Evolutionary conservation across 106 monocot genomes (phyloP), one percentile per base, ranked within the genome.

Genomic region (Xerophyta viscosa): DNA sequence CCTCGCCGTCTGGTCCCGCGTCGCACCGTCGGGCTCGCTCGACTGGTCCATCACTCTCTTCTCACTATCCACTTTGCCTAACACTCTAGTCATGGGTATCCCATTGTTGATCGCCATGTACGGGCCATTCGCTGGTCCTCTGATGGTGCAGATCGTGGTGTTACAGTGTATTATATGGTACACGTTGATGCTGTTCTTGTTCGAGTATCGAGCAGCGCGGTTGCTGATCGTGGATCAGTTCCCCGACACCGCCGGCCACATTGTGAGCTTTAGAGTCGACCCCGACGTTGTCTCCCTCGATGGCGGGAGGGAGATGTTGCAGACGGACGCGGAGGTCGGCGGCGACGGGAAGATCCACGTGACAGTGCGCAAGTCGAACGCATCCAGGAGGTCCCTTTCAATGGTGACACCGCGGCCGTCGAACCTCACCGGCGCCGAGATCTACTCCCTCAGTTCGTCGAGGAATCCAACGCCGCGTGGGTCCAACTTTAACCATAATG

Each of bases 81-180:
- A 83, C 67, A 83, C 83, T 23, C 70, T 83, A 20, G 83, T 83
- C 41, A 78, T 83, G 74, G 83, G 83, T 1, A 83, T 83, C 23
- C 83, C 83, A 21, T 64, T 83, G 24, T 66, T 83, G 39, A 67
- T 66, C 36, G 83, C 74, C 46, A 83, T 83, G 83, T 83, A 83
- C 51, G 83, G 83, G 11, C n/a, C 26, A 0, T 78, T 53, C 63
- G 69, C 77, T 47, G 78, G 78, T 6, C 49, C 66, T 5, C 77
- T 83, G 83, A 78, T n/a, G n/a, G n/a, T n/a, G n/a, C n/a, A n/a
- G n/a, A n/a, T n/a, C n/a, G n/a, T n/a, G n/a, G n/a, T n/a, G 6
- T 66, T 78, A 15, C 83, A 83, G 67, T 78, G 78, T 67, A 78
- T 83, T 62, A 75, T 83, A 41, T 83, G 83, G 83, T 78, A 83